Percentiles rank a stretch among this genome's conserved stretches.
These are phyloP conservation scores for Trypanosoma grayi DNA, from an alignment of 208 protist genomes.

Conservation along the genomic window DNA sequence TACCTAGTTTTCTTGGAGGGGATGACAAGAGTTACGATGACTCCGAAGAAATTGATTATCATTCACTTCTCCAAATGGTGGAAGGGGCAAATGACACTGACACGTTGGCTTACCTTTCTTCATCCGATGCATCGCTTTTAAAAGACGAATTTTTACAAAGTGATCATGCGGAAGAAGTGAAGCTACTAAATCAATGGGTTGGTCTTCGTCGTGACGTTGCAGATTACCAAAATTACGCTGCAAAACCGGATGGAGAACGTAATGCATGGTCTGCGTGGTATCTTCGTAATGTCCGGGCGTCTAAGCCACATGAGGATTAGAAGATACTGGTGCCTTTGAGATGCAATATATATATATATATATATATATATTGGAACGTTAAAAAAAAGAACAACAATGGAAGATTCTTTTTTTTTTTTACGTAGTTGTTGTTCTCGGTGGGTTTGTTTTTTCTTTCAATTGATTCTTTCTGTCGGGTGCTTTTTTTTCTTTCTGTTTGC, in stretches of 20 bases:
- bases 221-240: slow-evolving; percentile 69
- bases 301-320: slow-evolving; percentile 10
- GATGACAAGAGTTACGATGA: slow-evolving; percentile 5
- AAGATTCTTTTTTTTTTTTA: slow-evolving; percentile 1
- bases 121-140: slow-evolving; percentile 40
- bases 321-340: not conserved
- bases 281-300: slow-evolving; percentile 51
- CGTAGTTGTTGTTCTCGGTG: no score
- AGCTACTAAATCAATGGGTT: slow-evolving; percentile 43
- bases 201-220: slow-evolving; percentile 50
- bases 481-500: slow-evolving; percentile 10
- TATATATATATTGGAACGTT: not conserved
- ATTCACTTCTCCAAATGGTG: slow-evolving; percentile 28
- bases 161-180: slow-evolving; percentile 20
- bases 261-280: slow-evolving; percentile 78
- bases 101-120: slow-evolving; percentile 31
- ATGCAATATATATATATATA: slow-evolving; percentile 8
- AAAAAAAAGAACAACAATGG: no score
- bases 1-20: slow-evolving; percentile 14
- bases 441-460: slow-evolving; percentile 4
- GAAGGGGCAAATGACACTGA: slow-evolving; percentile 31
- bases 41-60: slow-evolving; percentile 19
- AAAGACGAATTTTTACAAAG: slow-evolving; percentile 47
- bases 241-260: slow-evolving; percentile 61
- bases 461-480: not conserved